Conservation (phyloP, 1,284 basidiomycete genomes). For the Papiliotrema terrestris region DNA sequence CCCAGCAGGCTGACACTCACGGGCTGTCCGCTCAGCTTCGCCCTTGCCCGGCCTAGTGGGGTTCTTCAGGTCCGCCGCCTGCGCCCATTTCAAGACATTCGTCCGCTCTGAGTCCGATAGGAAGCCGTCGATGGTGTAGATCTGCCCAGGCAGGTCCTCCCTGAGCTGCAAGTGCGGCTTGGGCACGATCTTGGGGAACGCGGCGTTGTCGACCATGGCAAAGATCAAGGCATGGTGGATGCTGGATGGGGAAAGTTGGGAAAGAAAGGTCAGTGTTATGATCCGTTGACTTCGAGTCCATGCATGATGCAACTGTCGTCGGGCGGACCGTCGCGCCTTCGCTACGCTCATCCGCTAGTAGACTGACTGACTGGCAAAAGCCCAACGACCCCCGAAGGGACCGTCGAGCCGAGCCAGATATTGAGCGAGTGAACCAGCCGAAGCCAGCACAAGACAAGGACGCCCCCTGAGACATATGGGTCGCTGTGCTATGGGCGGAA, state of each 20-base stretch:
- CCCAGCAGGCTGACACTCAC: slow-evolving; percentile 51
- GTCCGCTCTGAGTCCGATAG: slow-evolving; percentile 9
- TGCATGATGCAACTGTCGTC: too few species aligned
- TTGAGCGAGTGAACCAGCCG: slow-evolving; percentile 41
- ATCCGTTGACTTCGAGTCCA: too few species aligned
- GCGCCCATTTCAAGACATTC: slow-evolving; percentile 61
- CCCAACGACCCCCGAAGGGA: slow-evolving; percentile 42
- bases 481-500: slow-evolving; percentile 46
- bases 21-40: slow-evolving; percentile 70
- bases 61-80: slow-evolving; percentile 58
- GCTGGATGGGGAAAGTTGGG: not conserved
- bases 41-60: slow-evolving; percentile 71
- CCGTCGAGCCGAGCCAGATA: slow-evolving; percentile 41
- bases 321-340: too few species aligned
- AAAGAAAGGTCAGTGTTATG: too few species aligned
- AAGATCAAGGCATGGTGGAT: not conserved
- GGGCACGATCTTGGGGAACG: not conserved
- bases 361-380: too few species aligned
- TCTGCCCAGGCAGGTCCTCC: slow-evolving; percentile 49
- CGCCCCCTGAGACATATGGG: slow-evolving; percentile 40
- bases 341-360: too few species aligned
- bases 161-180: slow-evolving; percentile 1
- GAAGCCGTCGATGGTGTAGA: slow-evolving; percentile 58
- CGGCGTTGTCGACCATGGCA: not conserved
- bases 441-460: slow-evolving; percentile 42